Evolutionary conservation across 371 early-diverging fungal genomes (phyloP).

Genomic region (Dinochytrium kinnereticum): DNA sequence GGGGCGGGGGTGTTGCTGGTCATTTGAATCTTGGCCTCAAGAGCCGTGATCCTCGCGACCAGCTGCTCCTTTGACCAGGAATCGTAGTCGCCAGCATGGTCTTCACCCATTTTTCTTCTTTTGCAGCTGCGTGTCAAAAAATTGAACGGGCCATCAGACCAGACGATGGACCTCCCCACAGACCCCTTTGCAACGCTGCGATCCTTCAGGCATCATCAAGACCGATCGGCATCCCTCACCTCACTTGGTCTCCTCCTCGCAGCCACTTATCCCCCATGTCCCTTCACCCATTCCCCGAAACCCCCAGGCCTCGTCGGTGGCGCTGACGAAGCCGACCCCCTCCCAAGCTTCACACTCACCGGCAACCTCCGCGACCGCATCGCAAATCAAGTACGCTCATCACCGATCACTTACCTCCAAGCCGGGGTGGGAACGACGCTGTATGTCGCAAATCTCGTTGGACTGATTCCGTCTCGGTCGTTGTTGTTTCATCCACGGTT

Average conservation of each 20-base stretch:
- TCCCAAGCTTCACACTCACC: background rate
- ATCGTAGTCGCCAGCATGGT: conserved; percentile 13
- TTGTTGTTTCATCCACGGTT: conserved; percentile 43
- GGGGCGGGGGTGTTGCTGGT: background rate
- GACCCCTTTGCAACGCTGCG: too few species aligned
- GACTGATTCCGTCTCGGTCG: conserved; percentile 27
- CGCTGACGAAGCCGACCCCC: background rate
- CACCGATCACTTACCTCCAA: conserved; percentile 40
- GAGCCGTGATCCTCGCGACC: conserved; percentile 24
- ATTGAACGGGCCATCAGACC: too few species aligned
- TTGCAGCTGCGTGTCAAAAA: background rate
- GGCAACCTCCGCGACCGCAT: conserved; percentile 14
- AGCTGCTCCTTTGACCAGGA: conserved; percentile 33
- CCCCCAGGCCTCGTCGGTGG: background rate
- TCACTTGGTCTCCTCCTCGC: conserved; percentile 5
- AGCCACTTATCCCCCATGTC: background rate
- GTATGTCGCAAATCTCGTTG: conserved; percentile 26
- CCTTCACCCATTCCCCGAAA: background rate
- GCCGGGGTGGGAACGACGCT: conserved; percentile 28
- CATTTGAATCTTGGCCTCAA: conserved; percentile 19
- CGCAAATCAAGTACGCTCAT: conserved; percentile 12
- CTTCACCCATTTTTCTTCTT: conserved; percentile 4
- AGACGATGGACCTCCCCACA: too few species aligned
- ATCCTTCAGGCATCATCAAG: background rate
- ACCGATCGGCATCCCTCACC: background rate